Percentiles rank a stretch among this genome's conserved stretches.
phyloP scores from a whole-genome alignment of 768 basidiomycete genomes.

The Mycena chlorophos region DNA sequence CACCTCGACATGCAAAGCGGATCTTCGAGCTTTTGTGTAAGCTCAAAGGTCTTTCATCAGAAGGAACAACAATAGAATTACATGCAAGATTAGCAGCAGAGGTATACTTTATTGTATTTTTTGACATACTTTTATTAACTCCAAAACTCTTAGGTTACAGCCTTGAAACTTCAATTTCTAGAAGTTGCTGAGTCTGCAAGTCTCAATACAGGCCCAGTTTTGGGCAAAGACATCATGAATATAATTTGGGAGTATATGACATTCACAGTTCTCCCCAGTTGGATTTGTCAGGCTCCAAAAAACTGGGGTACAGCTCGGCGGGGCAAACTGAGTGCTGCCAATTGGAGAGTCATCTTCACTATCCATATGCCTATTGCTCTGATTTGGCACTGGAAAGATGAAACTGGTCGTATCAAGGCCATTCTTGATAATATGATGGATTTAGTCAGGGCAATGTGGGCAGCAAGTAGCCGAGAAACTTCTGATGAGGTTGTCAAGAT shows the following conservation, averaged over 20 bases:
- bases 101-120: neutral
- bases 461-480: constrained; percentile 21
- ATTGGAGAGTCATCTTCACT: constrained; percentile 34
- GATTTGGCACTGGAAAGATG: constrained; percentile 34
- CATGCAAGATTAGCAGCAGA: neutral
- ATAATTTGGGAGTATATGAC: constrained; percentile 22
- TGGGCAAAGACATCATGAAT: constrained; percentile 18
- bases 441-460: constrained; percentile 26
- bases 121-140: neutral
- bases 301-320: constrained; percentile 25
- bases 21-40: neutral
- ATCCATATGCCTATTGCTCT: constrained; percentile 37
- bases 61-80: neutral
- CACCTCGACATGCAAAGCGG: neutral
- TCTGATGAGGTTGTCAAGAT: constrained; percentile 4
- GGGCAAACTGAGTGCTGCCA: constrained; percentile 36
- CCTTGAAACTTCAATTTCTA: neutral
- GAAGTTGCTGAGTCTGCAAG: neutral
- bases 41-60: neutral
- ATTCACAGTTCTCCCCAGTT: constrained; percentile 26
- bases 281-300: constrained; percentile 24
- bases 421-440: constrained; percentile 35
- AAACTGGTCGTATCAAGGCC: constrained; percentile 13
- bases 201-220: constrained; percentile 4
- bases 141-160: neutral